Base-by-base conservation (phyloP, 1,284 basidiomycete species). In the Papiliotrema laurentii region DNA sequence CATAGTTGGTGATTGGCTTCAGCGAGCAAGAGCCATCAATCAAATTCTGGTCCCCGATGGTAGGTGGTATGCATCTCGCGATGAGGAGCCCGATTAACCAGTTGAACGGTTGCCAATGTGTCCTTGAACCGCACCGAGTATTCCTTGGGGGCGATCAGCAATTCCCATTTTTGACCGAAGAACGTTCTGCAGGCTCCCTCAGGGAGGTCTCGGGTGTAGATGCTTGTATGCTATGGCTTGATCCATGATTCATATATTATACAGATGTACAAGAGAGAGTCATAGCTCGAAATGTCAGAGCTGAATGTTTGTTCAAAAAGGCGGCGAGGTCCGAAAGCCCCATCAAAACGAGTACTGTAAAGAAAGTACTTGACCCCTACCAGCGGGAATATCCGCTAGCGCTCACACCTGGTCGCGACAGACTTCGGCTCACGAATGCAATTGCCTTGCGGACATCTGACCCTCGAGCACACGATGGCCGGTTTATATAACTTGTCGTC, bases 1-100 rank as follows among this genome's bases (percentile, higher is more conserved):
- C 50, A 52, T 3, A 52, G 30, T 40, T 52, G 50, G 27, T 48
- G 40, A 9, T 24, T 48, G 31, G 45, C 38, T 22, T 41, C 7
- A 26, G 30, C 50, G 1, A 48, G 34, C n/a, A 52, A 33, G 6
- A 48, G 30, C 44, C 45, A 50, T 31, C 38, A 5, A 27, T 50
- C 44, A 41, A 50, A 46, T 7, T 2, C 4, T 13, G 49, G 43
- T 5, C 43, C 47, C 14, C 47, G 47, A 40, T 49, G 47, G 24
- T 49, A 49, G 5, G 47, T 49, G 6, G 47, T 49, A 31, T 49
- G 47, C 34, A 49, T 18, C 22, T 33, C 33, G 1, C 47, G 26
- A 4, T 33, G 14, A 14, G 44, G 41, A 18, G 31, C 22, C 18
- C 39, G 39, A 9, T 34, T 43, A 27, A 37, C 19, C 39, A 40